Evolutionary conservation across 2,329 filamentous ascomycete genomes (phyloP).

Genomic region (Pleoardoris graminearum): DNA sequence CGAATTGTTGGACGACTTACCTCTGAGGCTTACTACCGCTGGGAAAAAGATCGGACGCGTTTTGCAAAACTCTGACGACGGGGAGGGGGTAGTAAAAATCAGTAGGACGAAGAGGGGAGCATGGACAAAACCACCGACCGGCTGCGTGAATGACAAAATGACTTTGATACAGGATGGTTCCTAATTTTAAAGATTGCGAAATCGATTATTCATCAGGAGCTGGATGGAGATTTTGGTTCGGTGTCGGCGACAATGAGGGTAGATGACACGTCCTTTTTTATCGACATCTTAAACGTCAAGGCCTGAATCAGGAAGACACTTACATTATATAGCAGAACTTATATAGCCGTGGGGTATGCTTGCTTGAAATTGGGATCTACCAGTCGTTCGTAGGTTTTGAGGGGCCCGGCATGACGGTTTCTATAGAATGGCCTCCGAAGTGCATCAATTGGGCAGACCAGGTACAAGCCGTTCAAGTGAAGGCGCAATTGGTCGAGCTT

Average conservation of each 20-base stretch:
- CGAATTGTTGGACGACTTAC: slow-evolving; percentile 3
- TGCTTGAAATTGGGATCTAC: slow-evolving; percentile 59
- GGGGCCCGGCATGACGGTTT: background rate
- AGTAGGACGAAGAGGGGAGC: slow-evolving; percentile 9
- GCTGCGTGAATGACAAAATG: slow-evolving; percentile 15
- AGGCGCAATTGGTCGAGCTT: slow-evolving; percentile 15
- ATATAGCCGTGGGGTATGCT: slow-evolving; percentile 59
- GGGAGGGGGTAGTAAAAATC: background rate
- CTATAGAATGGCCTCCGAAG: slow-evolving; percentile 4
- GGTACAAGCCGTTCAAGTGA: background rate
- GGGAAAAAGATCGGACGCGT: slow-evolving; percentile 9
- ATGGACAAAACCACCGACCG: slow-evolving; percentile 15
- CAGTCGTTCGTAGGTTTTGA: slow-evolving; percentile 38
- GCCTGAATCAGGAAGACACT: slow-evolving; percentile 39
- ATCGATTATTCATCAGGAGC: slow-evolving; percentile 10
- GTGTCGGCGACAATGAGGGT: background rate
- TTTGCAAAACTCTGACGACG: background rate
- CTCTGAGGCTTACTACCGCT: slow-evolving; percentile 10
- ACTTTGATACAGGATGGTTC: slow-evolving; percentile 21
- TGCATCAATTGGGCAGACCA: background rate
- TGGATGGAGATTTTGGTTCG: background rate
- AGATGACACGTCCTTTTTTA: slow-evolving; percentile 44
- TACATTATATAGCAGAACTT: slow-evolving; percentile 61
- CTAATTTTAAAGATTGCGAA: slow-evolving; percentile 15
- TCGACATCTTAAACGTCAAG: slow-evolving; percentile 55